Evolutionary conservation across 225 moss, liverwort and hornwort species (phyloP), one percentile per base, ranked within the genome.

Genomic region (Thuidium tamariscinum): DNA sequence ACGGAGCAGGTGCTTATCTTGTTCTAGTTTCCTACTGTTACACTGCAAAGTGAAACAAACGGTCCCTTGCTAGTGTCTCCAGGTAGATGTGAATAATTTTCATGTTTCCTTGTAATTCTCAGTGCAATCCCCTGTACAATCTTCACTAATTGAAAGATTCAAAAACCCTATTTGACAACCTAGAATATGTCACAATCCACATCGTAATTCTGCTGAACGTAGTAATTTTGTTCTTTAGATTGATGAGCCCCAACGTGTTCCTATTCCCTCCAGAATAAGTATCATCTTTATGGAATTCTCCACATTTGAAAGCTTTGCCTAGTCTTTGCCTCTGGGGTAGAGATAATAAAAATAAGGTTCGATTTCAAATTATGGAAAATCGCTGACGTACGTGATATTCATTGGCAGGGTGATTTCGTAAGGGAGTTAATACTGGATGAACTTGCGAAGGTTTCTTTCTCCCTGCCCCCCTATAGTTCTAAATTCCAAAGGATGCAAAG

Each of bases 391-490:
- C 79, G 13, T 75, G 83, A 78, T 66, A 39, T 69, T 72, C 15
- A 68, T 44, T 91, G 79, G 52, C 88, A 98, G 98, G 98, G 98
- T 65, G 88, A 95, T 83, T 98, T 96, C 82, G 95, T 97, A 27
- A 90, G 98, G 84, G 98, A 98, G 30, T 85, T 97, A 89, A 89
- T 98, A 60, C 81, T 98, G 80, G 94, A 95, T 82, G 96, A 97
- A 87, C 79, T 98, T 62, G 94, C 93, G 29, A 97, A 98, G 97
- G 98, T 96, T 98, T 46, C 2, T 59, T 56, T 62, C 85, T 87
- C n/a, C 49, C n/a, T n/a, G n/a, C n/a, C 48, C 23, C 49, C 10
- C 7, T 11, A 7, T 76, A 72, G 16, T 34, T 66, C 55, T 55
- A 26, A 37, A 46, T 60, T 69, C 52, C 12, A 25, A 30, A 36